Evolutionary conservation across 1,284 basidiomycete species (phyloP).

Genomic region (Ustilago trichophora): DNA sequence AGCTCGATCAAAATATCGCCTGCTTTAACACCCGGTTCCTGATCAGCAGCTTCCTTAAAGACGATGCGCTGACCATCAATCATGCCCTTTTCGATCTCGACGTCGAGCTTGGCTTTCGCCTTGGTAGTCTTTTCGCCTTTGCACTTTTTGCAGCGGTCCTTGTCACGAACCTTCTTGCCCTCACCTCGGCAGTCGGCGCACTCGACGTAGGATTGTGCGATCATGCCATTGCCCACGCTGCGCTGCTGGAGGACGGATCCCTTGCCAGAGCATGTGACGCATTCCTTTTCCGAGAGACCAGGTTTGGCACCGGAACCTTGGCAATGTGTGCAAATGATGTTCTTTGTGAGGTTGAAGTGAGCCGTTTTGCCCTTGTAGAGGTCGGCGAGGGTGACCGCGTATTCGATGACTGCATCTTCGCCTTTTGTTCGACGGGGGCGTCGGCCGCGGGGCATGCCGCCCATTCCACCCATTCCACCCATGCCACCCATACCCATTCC

Average conservation of each 20-base stretch:
- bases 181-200: constrained; percentile 83
- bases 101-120: constrained; percentile 76
- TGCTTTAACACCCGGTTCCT: constrained; percentile 52
- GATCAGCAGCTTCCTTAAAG: constrained; percentile 85
- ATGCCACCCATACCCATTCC: constrained; percentile 54
- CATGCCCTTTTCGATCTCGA: constrained; percentile 85
- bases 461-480: constrained; percentile 51
- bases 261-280: constrained; percentile 83
- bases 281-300: constrained; percentile 81
- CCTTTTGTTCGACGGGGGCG: constrained; percentile 61
- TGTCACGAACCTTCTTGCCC: constrained; percentile 83
- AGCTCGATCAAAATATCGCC: constrained; percentile 80
- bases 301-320: constrained; percentile 86
- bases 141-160: constrained; percentile 96
- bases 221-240: constrained; percentile 61
- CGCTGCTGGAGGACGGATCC: constrained; percentile 75
- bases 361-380: constrained; percentile 90
- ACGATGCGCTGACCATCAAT: constrained; percentile 84
- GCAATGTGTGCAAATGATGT: constrained; percentile 80
- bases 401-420: constrained; percentile 71
- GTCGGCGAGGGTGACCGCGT: constrained; percentile 89
- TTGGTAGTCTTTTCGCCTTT: constrained; percentile 85
- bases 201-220: constrained; percentile 70
- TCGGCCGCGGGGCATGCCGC: constrained; percentile 67
- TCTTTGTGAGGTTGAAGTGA: constrained; percentile 87